Base-by-base conservation (phyloP, 129 eudicot genomes). In the Calendula officinalis region DNA sequence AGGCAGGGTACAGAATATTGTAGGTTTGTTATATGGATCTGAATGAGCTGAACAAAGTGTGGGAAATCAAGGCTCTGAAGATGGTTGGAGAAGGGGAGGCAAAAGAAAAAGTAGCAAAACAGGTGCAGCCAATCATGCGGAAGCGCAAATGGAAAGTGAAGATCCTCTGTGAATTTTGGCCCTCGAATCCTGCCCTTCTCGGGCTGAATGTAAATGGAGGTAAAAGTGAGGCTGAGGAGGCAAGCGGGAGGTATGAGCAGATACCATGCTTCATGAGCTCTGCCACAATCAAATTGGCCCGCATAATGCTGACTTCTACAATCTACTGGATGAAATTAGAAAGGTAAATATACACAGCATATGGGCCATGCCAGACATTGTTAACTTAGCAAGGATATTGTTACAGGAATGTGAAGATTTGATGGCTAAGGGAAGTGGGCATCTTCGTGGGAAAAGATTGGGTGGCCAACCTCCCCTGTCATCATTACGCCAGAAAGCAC, bases 261-360 rank as follows among this genome's bases (percentile, higher is more conserved):
- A 80, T 91, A 87, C 96, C 43, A 87, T 91, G 98, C 94, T 91
- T 61, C 98, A 91, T 63, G 96, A 91, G 74, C 88, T 91, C 32
- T 91, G 98, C 62, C 98, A 91, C 84, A 91, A 77, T 77, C 94
- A 75, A 40, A 46, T 62, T 81, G 96, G 94, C 64, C 98, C 94
- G 38, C 98, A 91, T 54, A 84, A 91, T 83, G 70, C 88, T 30
- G 82, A 76, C 52, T 91, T 87, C 79, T 91, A 91, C 86, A 87
- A 82, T 11, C 88, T 91, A 38, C 73, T 78, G 79, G 95, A 84
- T 62, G 94, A 91, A 74, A 75, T 91, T 13, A 75, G 87, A 82
- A 82, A 82, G 97, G 95, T 91, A 57, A 66, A 46, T 54, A 8
- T 5, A 39, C 6, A 39, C 2, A 22, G 30, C 30, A 22, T 8